Percentiles rank a stretch among this genome's conserved stretches.
These are phyloP conservation scores for Hemerocallis citrina DNA, from an alignment of 106 monocot genomes.

Conservation along the genomic window DNA sequence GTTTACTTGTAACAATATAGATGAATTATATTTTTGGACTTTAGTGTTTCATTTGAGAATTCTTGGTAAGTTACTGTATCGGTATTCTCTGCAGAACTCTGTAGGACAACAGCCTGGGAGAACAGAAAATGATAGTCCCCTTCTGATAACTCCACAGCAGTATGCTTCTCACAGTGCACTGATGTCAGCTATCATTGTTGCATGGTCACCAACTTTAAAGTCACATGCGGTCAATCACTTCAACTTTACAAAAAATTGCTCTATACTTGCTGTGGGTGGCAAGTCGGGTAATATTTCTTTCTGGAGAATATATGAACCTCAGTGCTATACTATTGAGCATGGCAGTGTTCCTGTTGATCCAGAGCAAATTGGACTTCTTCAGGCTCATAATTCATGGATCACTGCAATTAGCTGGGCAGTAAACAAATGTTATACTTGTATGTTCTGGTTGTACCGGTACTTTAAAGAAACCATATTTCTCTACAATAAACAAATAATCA, in stretches of 20 bases:
- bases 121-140: slow-evolving; percentile 9
- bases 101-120: not conserved
- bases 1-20: no score
- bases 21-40: slow-evolving; percentile 10
- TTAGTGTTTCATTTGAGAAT: not conserved
- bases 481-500: no score
- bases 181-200: slow-evolving; percentile 56
- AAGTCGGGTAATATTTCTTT: slow-evolving; percentile 84
- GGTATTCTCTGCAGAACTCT: slow-evolving; percentile 13
- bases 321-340: slow-evolving; percentile 45
- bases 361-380: slow-evolving; percentile 50
- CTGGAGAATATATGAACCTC: slow-evolving; percentile 56
- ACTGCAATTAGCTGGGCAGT: slow-evolving; percentile 76
- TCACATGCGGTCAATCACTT: slow-evolving; percentile 17
- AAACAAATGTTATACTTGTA: no score
- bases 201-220: slow-evolving; percentile 71
- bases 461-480: no score
- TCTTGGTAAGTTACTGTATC: not conserved
- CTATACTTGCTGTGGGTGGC: slow-evolving; percentile 72
- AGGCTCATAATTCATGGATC: slow-evolving; percentile 78
- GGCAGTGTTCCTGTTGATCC: slow-evolving; percentile 35
- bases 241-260: slow-evolving; percentile 16
- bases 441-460: no score
- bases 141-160: slow-evolving; percentile 41
- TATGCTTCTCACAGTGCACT: slow-evolving; percentile 60